Evolutionary conservation across 371 early-diverging fungal species (phyloP).

Genomic region (Parasitella parasitica): DNA sequence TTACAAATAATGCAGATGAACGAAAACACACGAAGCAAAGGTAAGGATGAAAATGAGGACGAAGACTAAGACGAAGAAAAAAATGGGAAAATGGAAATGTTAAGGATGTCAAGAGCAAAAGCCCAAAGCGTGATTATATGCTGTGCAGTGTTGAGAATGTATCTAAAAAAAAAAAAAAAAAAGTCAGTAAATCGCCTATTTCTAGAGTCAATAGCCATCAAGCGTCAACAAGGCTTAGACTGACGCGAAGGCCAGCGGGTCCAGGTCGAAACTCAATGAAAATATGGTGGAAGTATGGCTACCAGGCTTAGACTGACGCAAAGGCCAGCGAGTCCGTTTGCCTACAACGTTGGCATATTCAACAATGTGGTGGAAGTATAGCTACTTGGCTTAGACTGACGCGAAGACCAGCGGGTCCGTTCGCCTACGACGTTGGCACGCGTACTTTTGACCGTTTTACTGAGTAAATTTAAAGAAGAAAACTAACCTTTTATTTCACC

Average conservation of each 20-base stretch:
- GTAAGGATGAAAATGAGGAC: no score
- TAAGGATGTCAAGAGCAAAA: no score
- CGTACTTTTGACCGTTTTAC: slow-evolving; percentile 22
- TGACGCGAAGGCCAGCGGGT: slow-evolving; percentile 16
- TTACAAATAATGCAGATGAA: no score
- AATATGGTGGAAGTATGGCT: slow-evolving; percentile 14
- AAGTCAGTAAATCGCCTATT: slow-evolving; percentile 19
- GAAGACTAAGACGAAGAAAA: no score
- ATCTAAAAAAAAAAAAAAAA: slow-evolving; percentile 17
- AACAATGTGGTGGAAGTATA: slow-evolving; percentile 6
- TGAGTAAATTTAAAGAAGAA: slow-evolving; percentile 11
- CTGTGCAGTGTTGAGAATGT: slow-evolving; percentile 6
- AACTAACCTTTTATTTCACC: slow-evolving; percentile 14
- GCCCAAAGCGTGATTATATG: no score
- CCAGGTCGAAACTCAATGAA: slow-evolving; percentile 9
- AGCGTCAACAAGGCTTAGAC: slow-evolving; percentile 19
- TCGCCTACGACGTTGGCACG: slow-evolving; percentile 21
- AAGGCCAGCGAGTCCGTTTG: slow-evolving; percentile 19
- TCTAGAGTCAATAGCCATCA: slow-evolving; percentile 19
- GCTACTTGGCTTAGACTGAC: slow-evolving; percentile 15
- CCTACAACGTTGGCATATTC: slow-evolving; percentile 16
- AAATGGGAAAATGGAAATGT: no score
- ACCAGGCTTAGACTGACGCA: slow-evolving; percentile 19
- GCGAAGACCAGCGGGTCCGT: slow-evolving; percentile 14
- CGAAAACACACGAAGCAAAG: no score